Conservation (phyloP, 2,329 filamentous ascomycete species). For the Pseudonectria foliicola region DNA sequence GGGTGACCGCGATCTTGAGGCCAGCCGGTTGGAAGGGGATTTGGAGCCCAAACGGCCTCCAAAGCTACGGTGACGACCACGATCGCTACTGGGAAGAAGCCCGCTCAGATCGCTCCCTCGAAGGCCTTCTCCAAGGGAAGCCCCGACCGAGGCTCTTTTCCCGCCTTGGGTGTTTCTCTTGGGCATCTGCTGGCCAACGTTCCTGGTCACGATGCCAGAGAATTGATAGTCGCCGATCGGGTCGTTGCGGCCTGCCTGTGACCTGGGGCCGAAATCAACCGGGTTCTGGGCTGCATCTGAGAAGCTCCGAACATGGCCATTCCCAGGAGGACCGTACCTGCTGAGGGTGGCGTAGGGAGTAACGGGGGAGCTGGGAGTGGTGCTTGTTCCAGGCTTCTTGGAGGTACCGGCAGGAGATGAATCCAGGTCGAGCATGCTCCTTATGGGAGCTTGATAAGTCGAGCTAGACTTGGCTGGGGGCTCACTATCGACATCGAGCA, state of each 20-base stretch:
- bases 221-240: slow-evolving; percentile 54
- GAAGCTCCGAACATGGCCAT: slow-evolving; percentile 38
- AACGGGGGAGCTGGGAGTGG: slow-evolving; percentile 28
- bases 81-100: slow-evolving; percentile 42
- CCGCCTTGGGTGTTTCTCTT: slow-evolving; percentile 44
- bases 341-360: slow-evolving; percentile 15
- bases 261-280: slow-evolving; percentile 36
- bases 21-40: slow-evolving; percentile 45
- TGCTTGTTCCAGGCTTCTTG: slow-evolving; percentile 23
- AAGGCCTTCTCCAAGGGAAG: slow-evolving; percentile 45
- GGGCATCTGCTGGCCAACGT: slow-evolving; percentile 40
- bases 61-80: slow-evolving; percentile 34
- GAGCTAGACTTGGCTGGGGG: slow-evolving; percentile 5
- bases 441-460: slow-evolving; percentile 16
- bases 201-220: slow-evolving; percentile 48
- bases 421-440: slow-evolving; percentile 48
- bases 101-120: slow-evolving; percentile 43
- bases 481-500: slow-evolving; percentile 55
- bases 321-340: background rate
- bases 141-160: slow-evolving; percentile 27
- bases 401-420: slow-evolving; percentile 22
- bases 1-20: slow-evolving; percentile 32
- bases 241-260: slow-evolving; percentile 25
- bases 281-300: slow-evolving; percentile 47
- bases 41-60: slow-evolving; percentile 38